Evolutionary conservation across 331 rosid species (phyloP), one percentile per base, ranked within the genome.

Genomic region (Malus hybrid): DNA sequence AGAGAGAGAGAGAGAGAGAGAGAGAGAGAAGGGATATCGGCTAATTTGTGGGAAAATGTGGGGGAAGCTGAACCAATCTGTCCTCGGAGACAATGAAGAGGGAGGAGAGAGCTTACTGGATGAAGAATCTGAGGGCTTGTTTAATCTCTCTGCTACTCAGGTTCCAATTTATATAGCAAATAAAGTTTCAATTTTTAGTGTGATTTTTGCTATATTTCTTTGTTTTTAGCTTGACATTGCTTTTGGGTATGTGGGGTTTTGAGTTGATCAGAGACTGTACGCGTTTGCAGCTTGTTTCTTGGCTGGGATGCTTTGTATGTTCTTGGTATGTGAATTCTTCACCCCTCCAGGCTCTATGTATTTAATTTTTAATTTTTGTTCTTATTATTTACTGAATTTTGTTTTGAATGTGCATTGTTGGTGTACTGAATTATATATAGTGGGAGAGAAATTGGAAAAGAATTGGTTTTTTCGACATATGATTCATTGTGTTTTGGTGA

Each of bases 211-310:
- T 66, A 50, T 26, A 18, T 5, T 76, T 52, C 66, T 60, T 55
- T 26, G 66, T 53, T 71, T 82, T 69, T 65, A 70, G 73, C 63
- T 82, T 84, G 34, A 56, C 68, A 44, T 33, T 50, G 15, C 11
- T 75, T 30, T 64, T 79, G 80, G 82, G 24, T 77, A 74, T 82
- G 68, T 73, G 82, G 84, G 24, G 80, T 75, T 42, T 84, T 78
- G 75, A 70, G 22, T 68, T 78, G 33, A 72, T 62, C 92, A 94
- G 99, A 90, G 99, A 86, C 22, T 92, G 69, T 94, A 92, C 67
- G 99, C 82, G 7, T 94, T 94, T 75, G 90, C 95, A 75, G 92
- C 87, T 61, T 91, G 86, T 68, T 85, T 87, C 77, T 8, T 89
- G 33, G 92, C 86, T 75, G 99, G 99, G 66, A 81, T 90, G 73